Evolutionary conservation across 345 rosid species (phyloP), one percentile per base, ranked within the genome.

Genomic region (Firmiana major): DNA sequence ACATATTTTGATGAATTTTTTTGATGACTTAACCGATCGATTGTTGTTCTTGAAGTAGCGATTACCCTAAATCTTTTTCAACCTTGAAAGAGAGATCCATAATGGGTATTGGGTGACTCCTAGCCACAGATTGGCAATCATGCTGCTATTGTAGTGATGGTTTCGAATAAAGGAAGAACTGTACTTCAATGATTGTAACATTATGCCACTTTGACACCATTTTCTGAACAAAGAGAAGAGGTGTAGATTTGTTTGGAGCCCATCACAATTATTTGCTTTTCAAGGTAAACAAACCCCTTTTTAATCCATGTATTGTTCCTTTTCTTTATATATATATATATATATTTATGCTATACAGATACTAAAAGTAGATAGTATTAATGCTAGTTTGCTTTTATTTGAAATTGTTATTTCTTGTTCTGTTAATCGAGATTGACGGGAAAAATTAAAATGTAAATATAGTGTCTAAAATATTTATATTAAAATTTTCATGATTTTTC

Each of bases 111-210:
- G 72, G 40, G 57, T 45, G 73, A 69, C 5, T 46, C 2, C 26
- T 24, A 46, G 45, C 67, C 67, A 34, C 45, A 17, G 4, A 31
- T 43, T 67, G 34, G 71, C 36, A 67, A 43, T 43, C 34, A 43
- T 42, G 15, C 26, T n/a, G 28, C 9, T 65, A 12, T 6, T 26
- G 53, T 9, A 67, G n/a, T 46, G 11, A 68, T 40, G 51, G 24
- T 75, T 79, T 8, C 15, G 4, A 67, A 24, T 11, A 9, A 67
- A 48, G 63, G 59, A 42, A 2, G 16, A 26, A 7, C 7, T 63
- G 15, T 42, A 63, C 31, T 75, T 54, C 26, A 71, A 76, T 54
- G 76, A 79, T 76, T 59, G 69, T 42, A 51, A 24, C 42, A 75
- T 65, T 1, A 69, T 74, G 72, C 42, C 17, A 42, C 31, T 53